Conservation (phyloP, 2,329 filamentous ascomycete species). For the Aquanectria penicillioides region DNA sequence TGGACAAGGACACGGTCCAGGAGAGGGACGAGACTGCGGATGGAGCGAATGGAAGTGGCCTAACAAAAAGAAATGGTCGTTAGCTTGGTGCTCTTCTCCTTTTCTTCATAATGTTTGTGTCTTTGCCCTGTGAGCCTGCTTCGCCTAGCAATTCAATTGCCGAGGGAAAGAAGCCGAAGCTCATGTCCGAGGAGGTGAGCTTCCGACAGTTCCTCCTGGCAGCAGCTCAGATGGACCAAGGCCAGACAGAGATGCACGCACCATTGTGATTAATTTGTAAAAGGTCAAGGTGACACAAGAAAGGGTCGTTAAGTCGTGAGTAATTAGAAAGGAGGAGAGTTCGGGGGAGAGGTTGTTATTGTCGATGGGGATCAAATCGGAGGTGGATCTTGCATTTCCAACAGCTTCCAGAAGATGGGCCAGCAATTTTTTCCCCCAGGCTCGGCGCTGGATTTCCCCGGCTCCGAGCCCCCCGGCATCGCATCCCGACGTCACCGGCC, state of each 20-base stretch:
- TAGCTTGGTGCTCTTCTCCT: conserved; percentile 1
- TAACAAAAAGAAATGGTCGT: conserved; percentile 43
- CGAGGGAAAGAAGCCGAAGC: conserved; percentile 30
- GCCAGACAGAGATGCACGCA: conserved; percentile 29
- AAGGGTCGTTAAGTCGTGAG: conserved; percentile 35
- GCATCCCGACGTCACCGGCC: conserved; percentile 21
- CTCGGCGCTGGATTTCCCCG: conserved; percentile 48
- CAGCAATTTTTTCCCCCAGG: conserved; percentile 50
- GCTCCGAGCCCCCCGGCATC: conserved; percentile 40
- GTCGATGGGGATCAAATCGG: conserved; percentile 38
- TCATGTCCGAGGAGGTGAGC: conserved; percentile 12
- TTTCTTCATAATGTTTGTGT: conserved; percentile 2
- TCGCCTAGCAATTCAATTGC: conserved; percentile 29
- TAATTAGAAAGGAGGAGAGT: conserved; percentile 25
- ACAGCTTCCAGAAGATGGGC: conserved; percentile 53
- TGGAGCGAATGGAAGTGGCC: conserved; percentile 86
- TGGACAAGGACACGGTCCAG: conserved; percentile 98
- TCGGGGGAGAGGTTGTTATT: conserved; percentile 30
- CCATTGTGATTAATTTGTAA: conserved; percentile 42
- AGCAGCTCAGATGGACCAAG: not conserved
- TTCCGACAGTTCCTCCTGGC: conserved; percentile 1
- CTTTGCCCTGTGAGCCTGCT: no score
- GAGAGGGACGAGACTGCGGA: conserved; percentile 93
- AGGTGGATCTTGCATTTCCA: conserved; percentile 49
- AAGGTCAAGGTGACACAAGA: conserved; percentile 12